Conservation (phyloP, 2,329 filamentous ascomycete species). For the Leptographium procerum region DNA sequence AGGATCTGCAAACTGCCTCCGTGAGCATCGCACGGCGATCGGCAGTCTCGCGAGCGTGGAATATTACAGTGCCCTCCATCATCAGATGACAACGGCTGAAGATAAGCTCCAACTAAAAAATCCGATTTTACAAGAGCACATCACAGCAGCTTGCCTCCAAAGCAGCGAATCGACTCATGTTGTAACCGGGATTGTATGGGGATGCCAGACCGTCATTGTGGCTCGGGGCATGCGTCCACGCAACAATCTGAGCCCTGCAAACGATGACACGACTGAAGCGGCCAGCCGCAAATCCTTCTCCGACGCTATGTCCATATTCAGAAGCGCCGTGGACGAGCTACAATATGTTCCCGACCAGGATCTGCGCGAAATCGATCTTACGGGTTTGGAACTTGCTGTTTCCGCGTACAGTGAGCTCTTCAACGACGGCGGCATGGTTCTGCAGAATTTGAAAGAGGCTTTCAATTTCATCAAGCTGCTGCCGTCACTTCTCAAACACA, state of each 20-base stretch:
- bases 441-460: not conserved
- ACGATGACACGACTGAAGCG: not conserved
- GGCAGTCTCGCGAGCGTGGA: not conserved
- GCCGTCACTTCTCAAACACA: not conserved
- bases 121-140: not conserved
- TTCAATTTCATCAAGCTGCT: slow-evolving; percentile 1
- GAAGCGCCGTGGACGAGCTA: not conserved
- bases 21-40: not conserved
- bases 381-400: not conserved
- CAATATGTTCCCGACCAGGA: not conserved
- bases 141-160: not conserved
- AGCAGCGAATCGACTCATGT: not conserved
- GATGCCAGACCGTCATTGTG: not conserved
- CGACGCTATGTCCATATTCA: not conserved
- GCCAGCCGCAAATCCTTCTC: not conserved
- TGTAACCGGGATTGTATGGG: slow-evolving; percentile 2
- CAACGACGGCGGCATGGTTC: not conserved
- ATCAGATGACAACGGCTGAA: not conserved
- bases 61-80: not conserved
- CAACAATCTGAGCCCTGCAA: not conserved
- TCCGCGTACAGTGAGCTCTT: slow-evolving; percentile 4
- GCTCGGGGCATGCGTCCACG: not conserved
- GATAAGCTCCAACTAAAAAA: not conserved
- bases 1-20: not conserved
- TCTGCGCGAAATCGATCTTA: not conserved